Evolutionary conservation across 257 asterid species (phyloP).

Genomic region (Solanum peruvianum): DNA sequence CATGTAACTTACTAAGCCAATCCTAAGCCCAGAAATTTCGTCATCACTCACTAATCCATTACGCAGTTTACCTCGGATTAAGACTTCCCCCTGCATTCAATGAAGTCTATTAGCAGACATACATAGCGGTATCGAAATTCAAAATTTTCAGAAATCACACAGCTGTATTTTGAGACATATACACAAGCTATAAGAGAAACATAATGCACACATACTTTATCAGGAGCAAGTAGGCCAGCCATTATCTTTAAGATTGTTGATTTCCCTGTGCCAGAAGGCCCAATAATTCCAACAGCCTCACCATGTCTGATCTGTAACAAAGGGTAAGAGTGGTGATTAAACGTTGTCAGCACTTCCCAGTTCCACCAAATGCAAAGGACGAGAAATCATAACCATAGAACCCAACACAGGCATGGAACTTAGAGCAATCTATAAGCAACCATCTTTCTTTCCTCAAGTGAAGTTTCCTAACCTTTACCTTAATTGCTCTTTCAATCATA

Average conservation of each 20-base stretch:
- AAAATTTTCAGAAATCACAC: neutral
- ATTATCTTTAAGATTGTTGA: conserved; percentile 93
- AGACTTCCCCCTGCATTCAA: conserved; percentile 75
- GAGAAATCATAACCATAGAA: neutral
- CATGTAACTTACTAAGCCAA: conserved; percentile 73
- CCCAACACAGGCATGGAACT: neutral
- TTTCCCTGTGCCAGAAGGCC: conserved; percentile 99
- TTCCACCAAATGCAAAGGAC: conserved; percentile 1
- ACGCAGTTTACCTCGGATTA: conserved; percentile 72
- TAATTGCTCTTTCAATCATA: neutral
- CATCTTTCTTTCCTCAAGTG: neutral
- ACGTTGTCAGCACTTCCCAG: neutral
- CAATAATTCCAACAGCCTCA: conserved; percentile 98
- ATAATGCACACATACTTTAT: conserved; percentile 41
- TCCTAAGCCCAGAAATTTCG: conserved; percentile 92
- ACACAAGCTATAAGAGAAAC: neutral
- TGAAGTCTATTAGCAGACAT: conserved; percentile 8
- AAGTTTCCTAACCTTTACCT: neutral
- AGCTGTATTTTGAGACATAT: neutral
- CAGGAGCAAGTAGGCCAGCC: conserved; percentile 99
- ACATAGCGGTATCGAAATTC: neutral
- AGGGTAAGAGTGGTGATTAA: neutral
- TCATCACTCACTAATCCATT: conserved; percentile 93
- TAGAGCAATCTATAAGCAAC: neutral
- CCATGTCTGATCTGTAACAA: conserved; percentile 85